Evolutionary conservation across 768 basidiomycete genomes (phyloP).

Genomic region (Grammothele lineata): DNA sequence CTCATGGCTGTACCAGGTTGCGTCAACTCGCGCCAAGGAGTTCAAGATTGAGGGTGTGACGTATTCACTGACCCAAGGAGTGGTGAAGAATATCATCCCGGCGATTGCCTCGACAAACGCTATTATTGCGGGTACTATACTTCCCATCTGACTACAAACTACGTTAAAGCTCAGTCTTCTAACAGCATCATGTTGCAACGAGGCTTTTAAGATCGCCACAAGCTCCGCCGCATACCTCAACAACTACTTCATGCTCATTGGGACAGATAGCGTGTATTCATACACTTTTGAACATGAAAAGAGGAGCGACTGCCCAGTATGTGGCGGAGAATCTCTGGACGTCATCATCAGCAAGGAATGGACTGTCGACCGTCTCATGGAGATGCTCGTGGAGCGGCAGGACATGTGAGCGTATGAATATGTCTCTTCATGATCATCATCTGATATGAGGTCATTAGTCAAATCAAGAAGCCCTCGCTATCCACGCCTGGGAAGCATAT

Average conservation of each 20-base stretch:
- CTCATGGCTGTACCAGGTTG: slow-evolving; percentile 83
- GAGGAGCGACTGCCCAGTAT: slow-evolving; percentile 92
- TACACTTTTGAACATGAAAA: slow-evolving; percentile 96
- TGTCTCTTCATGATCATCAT: not conserved
- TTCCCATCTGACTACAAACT: not conserved
- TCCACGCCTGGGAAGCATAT: slow-evolving; percentile 73
- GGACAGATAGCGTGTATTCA: slow-evolving; percentile 94
- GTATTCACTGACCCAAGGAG: slow-evolving; percentile 96
- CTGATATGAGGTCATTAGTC: slow-evolving; percentile 43
- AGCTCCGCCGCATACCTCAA: slow-evolving; percentile 91
- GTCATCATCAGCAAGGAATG: slow-evolving; percentile 63
- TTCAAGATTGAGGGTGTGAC: slow-evolving; percentile 99
- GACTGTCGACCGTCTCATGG: slow-evolving; percentile 86
- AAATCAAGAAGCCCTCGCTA: slow-evolving; percentile 95
- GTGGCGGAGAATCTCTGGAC: slow-evolving; percentile 85
- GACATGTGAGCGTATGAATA: slow-evolving; percentile 64
- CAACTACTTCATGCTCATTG: slow-evolving; percentile 98
- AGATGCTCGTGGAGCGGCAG: slow-evolving; percentile 80
- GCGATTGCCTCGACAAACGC: slow-evolving; percentile 99
- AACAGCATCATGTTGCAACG: slow-evolving; percentile 93
- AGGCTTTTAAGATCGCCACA: slow-evolving; percentile 98
- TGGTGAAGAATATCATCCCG: slow-evolving; percentile 99
- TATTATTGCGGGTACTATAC: slow-evolving; percentile 67
- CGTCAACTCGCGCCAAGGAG: slow-evolving; percentile 79
- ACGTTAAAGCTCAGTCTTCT: too few relatives aligned